Evolutionary conservation across 805 yeast species (phyloP).

Genomic region (Hanseniaspora opuntiae): DNA sequence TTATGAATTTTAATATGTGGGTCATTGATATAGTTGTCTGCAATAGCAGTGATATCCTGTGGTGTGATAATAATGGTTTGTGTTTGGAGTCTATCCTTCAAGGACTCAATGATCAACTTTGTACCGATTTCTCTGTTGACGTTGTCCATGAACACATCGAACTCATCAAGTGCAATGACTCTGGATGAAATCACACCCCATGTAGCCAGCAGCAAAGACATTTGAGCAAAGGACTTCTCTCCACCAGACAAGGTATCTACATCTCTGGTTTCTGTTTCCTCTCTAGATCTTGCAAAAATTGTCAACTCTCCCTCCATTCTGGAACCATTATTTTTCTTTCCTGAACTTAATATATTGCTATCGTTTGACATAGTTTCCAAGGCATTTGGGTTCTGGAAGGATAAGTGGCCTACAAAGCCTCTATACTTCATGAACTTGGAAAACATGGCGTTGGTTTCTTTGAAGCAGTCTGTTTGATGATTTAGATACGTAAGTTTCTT

Average conservation of each 20-base stretch:
- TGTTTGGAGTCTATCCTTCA: constrained; percentile 39
- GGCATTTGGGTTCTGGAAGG: constrained; percentile 9
- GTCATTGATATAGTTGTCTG: constrained; percentile 34
- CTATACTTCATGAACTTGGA: constrained; percentile 8
- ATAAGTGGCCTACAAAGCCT: constrained; percentile 8
- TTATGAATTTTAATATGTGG: constrained; percentile 52
- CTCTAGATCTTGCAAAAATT: constrained; percentile 8
- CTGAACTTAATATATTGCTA: background rate
- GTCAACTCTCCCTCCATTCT: background rate
- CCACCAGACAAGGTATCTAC: constrained; percentile 90
- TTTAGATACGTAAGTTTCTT: constrained; percentile 5
- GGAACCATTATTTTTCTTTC: background rate
- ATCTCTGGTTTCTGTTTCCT: constrained; percentile 33
- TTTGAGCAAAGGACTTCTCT: constrained; percentile 86
- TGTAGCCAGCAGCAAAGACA: constrained; percentile 71
- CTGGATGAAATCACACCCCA: constrained; percentile 89
- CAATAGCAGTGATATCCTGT: constrained; percentile 58
- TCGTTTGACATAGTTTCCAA: background rate
- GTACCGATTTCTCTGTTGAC: constrained; percentile 74
- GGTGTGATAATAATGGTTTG: constrained; percentile 93
- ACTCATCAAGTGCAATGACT: constrained; percentile 85
- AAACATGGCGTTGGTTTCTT: constrained; percentile 9
- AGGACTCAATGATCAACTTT: constrained; percentile 53
- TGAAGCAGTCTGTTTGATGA: constrained; percentile 8
- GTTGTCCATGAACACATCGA: constrained; percentile 95